A percentile compares a stretch with the other conserved stretches of the same genome.
Evolutionary conservation across 2,329 filamentous ascomycete species (phyloP).

Genomic region (Nemania serpens): DNA sequence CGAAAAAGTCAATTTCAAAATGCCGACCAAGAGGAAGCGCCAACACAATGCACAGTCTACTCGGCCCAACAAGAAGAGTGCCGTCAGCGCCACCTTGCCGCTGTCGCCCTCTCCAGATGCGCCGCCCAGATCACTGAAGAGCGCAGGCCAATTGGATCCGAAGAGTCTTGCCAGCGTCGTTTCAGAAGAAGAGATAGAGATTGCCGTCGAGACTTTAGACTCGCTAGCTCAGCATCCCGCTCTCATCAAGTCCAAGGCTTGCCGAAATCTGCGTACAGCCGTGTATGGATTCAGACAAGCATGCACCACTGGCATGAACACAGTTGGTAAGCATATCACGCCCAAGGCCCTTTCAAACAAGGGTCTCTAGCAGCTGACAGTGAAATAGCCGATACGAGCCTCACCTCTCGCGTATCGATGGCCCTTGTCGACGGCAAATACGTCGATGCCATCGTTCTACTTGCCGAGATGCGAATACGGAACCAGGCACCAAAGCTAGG

Average conservation of each 20-base stretch:
- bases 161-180: constrained; percentile 58
- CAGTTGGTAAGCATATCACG: constrained; percentile 39
- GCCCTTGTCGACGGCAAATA: constrained; percentile 69
- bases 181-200: constrained; percentile 69
- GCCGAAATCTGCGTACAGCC: constrained; percentile 67
- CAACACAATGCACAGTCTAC: constrained; percentile 38
- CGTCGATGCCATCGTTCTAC: constrained; percentile 65
- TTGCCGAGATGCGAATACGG: constrained; percentile 73
- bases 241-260: constrained; percentile 70
- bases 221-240: constrained; percentile 62
- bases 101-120: constrained; percentile 42
- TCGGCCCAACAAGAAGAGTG: constrained; percentile 43
- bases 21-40: constrained; percentile 51
- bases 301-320: constrained; percentile 68
- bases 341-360: constrained; percentile 6
- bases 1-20: constrained; percentile 5
- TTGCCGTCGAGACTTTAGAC: constrained; percentile 67
- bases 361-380: constrained; percentile 9
- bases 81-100: constrained; percentile 13
- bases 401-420: constrained; percentile 69
- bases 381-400: constrained; percentile 57
- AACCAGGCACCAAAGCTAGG: constrained; percentile 68
- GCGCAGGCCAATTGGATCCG: constrained; percentile 46
- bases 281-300: constrained; percentile 72
- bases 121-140: constrained; percentile 44